These are phyloP conservation scores for Gnomoniopsis smithogilvyi DNA, from an alignment of 2,329 filamentous ascomycete species.

Conservation along the genomic window DNA sequence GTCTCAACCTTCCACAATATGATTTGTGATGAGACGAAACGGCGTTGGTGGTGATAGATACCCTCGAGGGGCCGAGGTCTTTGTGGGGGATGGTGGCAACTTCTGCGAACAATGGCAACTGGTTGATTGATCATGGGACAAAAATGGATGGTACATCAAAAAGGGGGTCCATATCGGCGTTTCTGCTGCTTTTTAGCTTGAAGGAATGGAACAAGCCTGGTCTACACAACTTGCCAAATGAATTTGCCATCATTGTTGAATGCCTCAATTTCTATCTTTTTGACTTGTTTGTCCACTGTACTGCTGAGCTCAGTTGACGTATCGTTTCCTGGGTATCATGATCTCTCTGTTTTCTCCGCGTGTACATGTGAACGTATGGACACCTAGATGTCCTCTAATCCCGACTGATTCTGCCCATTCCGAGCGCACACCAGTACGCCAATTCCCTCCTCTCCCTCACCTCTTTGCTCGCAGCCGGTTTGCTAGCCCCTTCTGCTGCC, in stretches of 20 bases:
- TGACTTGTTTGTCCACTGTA: not conserved
- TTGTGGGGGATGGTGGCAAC: constrained; percentile 1
- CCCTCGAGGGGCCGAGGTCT: constrained; percentile 3
- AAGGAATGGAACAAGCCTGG: constrained; percentile 18
- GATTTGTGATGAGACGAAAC: not conserved
- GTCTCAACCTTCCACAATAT: not conserved
- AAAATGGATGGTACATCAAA: constrained; percentile 13
- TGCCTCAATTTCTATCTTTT: not conserved
- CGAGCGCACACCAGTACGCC: constrained; percentile 93
- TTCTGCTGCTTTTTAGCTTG: constrained; percentile 13
- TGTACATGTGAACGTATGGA: not conserved
- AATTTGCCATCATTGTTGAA: constrained; percentile 10
- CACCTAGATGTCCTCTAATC: constrained; percentile 28
- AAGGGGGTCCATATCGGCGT: constrained; percentile 12
- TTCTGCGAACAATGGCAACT: constrained; percentile 1
- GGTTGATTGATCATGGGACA: constrained; percentile 16
- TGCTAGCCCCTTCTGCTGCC: constrained; percentile 46
- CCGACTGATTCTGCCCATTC: constrained; percentile 74
- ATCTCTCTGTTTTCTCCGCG: constrained; percentile 7
- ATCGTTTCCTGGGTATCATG: constrained; percentile 40
- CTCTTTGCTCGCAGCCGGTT: constrained; percentile 49
- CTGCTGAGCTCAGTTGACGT: too few relatives aligned
- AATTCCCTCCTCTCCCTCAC: constrained; percentile 78
- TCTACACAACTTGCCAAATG: constrained; percentile 15
- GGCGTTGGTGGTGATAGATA: not conserved